Evolutionary conservation across 2,329 filamentous ascomycete species (phyloP), one percentile per base, ranked within the genome.

Genomic region (Apiospora hydei): DNA sequence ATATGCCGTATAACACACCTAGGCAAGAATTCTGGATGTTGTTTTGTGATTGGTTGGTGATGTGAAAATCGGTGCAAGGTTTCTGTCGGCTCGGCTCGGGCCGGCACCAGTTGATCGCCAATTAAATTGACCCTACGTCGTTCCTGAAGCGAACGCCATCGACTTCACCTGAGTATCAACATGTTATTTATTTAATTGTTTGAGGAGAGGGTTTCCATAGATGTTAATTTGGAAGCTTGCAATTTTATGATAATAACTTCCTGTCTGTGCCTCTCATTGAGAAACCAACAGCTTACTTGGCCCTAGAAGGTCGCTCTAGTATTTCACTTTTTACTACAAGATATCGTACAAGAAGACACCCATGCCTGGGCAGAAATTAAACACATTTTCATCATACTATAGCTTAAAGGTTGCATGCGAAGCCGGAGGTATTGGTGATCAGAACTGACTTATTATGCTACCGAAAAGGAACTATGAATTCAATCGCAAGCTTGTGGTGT

Each of bases 31-130:
- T 64, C 57, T 41, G 57, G 11, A 41, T 64, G 57, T 64, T 38
- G 57, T 41, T 64, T 64, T 64, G 57, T 64, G 57, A 64, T 64
- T 64, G 57, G 57, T 64, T 10, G 57, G 41, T 64, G 34, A 64
- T 64, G 57, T 18, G 57, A 64, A 64, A 64, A 64, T 64, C 57
- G 18, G 57, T 64, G 57, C 57, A 41, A 41, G 30, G 57, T 41
- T 41, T 38, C 57, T 64, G 57, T 7, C 57, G 57, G 57, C 34
- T 64, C 34, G 57, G 34, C 34, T 41, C 57, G 57, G 57, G 57
- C 57, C 57, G 57, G 57, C 57, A 64, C 21, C 57, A 64, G 57
- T 41, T 64, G 57, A 41, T 64, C 4, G 21, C 34, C 34, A 64
- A 4, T 11, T 13, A 11, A 64, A 38, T n/a, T 41, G 10, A 10